Evolutionary conservation across 2,329 filamentous ascomycete species (phyloP), one percentile per base, ranked within the genome.

Genomic region (Exophiala spinifera): DNA sequence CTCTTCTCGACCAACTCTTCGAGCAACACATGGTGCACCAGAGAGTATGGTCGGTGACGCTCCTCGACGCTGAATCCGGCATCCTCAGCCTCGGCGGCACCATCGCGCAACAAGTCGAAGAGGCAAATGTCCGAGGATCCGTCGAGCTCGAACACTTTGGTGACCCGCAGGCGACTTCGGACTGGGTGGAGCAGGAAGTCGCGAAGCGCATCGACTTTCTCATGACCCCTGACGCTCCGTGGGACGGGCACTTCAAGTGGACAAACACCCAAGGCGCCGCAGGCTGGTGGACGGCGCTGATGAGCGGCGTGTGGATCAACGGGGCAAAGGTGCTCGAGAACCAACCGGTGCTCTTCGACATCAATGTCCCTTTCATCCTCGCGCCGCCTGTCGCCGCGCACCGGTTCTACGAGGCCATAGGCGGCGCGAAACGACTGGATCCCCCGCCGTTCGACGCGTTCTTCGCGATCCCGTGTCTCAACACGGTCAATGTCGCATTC

Each of bases 211-310:
- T 63, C 17, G 23, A 46, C 4, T 19, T 49, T 4, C 43, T 53
- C 10, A 51, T 61, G 21, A 40, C 33, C 3, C 28, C 43, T 37
- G 49, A 49, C 13, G 15, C 46, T 19, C 50, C 61, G 8, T 56
- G 55, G 55, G 53, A 64, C 28, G 44, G 59, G 3, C 63, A 61
- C 28, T 70, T 67, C 63, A 63, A 62, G 39, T 70, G 67, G 67
- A 65, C 55, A 3, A 51, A 63, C 14, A 59, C 66, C 11, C 62
- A 64, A 49, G 67, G 67, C 4, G 62, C 65, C 3, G 63, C 57
- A n/a, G 67, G 67, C 11, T 70, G 67, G 67, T 69, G 67, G 65
- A 66, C 65, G 43, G 55, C 65, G 7, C 56, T 70, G 19, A 64
- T 69, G 63, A 59, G 51, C n/a, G 66, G 65, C 5, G 61, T 70